Evolutionary conservation across 257 asterid species (phyloP).

Genomic region (Solanum peruvianum): DNA sequence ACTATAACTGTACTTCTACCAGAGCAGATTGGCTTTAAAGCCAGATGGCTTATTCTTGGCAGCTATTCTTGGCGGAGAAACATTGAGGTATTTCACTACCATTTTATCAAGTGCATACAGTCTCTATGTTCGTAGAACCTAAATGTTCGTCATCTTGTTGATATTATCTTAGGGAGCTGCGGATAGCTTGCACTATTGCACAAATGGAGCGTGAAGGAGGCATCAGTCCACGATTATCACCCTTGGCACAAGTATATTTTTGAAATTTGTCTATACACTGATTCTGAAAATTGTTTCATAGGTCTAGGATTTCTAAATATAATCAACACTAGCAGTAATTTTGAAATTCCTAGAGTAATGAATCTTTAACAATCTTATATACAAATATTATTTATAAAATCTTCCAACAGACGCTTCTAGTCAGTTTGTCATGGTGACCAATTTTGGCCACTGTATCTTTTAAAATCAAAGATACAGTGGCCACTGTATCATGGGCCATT

Average conservation of each 20-base stretch:
- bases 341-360: not conserved
- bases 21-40: slow-evolving; percentile 88
- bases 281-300: not conserved
- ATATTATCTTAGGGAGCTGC: slow-evolving; percentile 55
- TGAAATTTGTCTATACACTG: not conserved
- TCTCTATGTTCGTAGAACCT: not conserved
- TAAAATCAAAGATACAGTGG: not conserved
- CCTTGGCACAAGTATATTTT: slow-evolving; percentile 76
- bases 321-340: not conserved
- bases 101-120: slow-evolving; percentile 21
- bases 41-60: slow-evolving; percentile 96
- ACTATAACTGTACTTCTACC: slow-evolving; percentile 19
- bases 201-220: slow-evolving; percentile 99
- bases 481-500: not conserved
- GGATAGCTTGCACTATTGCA: slow-evolving; percentile 90
- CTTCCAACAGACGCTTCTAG: not conserved
- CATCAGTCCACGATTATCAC: slow-evolving; percentile 88
- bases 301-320: not conserved
- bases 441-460: not conserved
- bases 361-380: not conserved
- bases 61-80: slow-evolving; percentile 96
- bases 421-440: not conserved
- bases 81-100: slow-evolving; percentile 42
- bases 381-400: not conserved
- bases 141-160: not conserved